phyloP scores from a whole-genome alignment of 768 basidiomycete genomes.

The Rhodotorula babjevae region DNA sequence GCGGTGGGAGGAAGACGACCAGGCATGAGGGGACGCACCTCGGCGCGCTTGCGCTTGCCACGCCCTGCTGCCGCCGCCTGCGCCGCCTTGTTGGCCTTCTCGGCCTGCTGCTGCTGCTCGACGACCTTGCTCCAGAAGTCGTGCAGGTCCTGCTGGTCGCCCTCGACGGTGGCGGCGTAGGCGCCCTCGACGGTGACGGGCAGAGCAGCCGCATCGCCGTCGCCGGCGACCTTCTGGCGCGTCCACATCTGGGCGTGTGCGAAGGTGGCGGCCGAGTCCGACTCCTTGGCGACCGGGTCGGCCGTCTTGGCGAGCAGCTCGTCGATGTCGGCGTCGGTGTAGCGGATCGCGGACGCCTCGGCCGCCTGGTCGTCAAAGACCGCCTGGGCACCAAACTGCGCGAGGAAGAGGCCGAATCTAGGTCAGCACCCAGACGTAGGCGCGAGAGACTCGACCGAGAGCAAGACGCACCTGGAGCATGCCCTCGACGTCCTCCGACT shows the following conservation, averaged over 20 bases:
- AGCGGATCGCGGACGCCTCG: constrained; percentile 17
- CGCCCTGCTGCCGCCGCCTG: constrained; percentile 8
- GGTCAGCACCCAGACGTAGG: too few species aligned
- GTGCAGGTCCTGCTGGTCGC: constrained; percentile 52
- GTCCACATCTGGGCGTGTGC: constrained; percentile 91
- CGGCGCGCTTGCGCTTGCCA: constrained; percentile 7
- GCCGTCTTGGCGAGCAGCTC: constrained; percentile 43
- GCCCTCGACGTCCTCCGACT: constrained; percentile 74
- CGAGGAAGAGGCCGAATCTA: neutral
- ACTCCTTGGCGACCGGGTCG: constrained; percentile 11
- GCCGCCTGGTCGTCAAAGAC: constrained; percentile 31
- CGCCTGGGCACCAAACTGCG: constrained; percentile 28
- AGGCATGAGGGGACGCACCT: constrained; percentile 5
- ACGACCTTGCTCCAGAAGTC: constrained; percentile 74
- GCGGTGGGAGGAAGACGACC: neutral
- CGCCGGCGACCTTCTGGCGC: constrained; percentile 59
- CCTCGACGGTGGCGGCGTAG: constrained; percentile 49
- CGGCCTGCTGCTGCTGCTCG: constrained; percentile 11
- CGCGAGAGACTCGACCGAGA: too few species aligned
- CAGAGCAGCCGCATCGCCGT: constrained; percentile 49
- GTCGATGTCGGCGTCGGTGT: constrained; percentile 31
- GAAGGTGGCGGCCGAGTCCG: constrained; percentile 52
- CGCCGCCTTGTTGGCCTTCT: constrained; percentile 6
- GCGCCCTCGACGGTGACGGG: constrained; percentile 55
- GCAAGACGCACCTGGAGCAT: constrained; percentile 56